Conservation (phyloP, 2,329 filamentous ascomycete species). For the Aspergillus intermedius region DNA sequence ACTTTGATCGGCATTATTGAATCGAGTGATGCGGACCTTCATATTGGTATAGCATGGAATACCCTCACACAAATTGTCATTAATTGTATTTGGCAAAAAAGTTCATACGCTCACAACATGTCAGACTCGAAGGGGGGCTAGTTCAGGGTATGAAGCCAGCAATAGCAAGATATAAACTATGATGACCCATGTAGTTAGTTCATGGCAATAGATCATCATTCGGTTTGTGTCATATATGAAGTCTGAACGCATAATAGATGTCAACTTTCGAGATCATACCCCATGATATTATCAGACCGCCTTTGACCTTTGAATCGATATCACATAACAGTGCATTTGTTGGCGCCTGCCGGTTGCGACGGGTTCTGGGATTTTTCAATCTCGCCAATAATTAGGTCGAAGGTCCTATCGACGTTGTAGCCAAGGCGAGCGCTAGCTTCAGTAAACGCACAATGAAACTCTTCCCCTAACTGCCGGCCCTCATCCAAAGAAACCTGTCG, state of each 20-base stretch:
- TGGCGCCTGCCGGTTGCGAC: slow-evolving; percentile 69
- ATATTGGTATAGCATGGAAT: too few species aligned
- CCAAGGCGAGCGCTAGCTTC: slow-evolving; percentile 93
- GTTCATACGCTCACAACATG: too few species aligned
- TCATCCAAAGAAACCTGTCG: slow-evolving; percentile 83
- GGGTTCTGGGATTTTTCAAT: slow-evolving; percentile 94
- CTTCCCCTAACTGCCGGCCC: slow-evolving; percentile 74
- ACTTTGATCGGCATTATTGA: too few species aligned
- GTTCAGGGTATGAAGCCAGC: too few species aligned
- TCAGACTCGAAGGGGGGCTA: too few species aligned
- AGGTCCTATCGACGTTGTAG: slow-evolving; percentile 85
- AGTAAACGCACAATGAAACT: slow-evolving; percentile 87
- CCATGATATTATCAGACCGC: background rate
- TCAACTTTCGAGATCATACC: background rate
- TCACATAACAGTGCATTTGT: slow-evolving; percentile 85
- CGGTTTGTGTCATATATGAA: too few species aligned
- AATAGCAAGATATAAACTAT: too few species aligned
- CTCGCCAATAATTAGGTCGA: slow-evolving; percentile 88
- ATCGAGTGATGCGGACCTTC: too few species aligned
- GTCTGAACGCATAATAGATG: background rate
- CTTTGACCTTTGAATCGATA: slow-evolving; percentile 4
- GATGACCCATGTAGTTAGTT: too few species aligned
- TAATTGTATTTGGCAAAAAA: too few species aligned
- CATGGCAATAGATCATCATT: too few species aligned
- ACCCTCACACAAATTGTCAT: too few species aligned